Evolutionary conservation across 805 yeast genomes (phyloP), one percentile per base, ranked within the genome.

Genomic region (Komagataella phaffii): DNA sequence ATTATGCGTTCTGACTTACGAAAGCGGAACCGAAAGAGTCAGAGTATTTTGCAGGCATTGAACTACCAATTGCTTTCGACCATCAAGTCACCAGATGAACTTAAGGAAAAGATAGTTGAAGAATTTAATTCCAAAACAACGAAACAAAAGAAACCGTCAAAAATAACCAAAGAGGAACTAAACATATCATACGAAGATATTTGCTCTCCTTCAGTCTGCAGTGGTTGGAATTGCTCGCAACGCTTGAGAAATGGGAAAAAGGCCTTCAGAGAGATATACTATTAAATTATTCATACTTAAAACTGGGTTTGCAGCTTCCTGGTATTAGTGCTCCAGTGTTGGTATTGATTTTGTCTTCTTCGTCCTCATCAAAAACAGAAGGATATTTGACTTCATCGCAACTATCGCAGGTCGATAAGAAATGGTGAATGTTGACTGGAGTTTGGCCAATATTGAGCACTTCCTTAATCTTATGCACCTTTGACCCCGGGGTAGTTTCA

Each of bases 1-100:
- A 79, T 84, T n/a, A 75, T 75, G 17, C 73, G 75, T 57, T 59
- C 17, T 47, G 55, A 53, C 21, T 50, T 54, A 43, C 52, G 53
- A 53, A 61, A 52, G 53, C 54, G 19, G 45, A 50, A 45, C 54
- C 49, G 49, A n/a, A 52, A 53, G 46, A 58, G 57, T 46, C 59
- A 50, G 55, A 59, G 58, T 19, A 54, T 53, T 46, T 59, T 6
- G 59, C 60, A 17, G 44, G 53, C 53, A 54, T 43, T 58, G 56
- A 48, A 17, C 19, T 44, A 49, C 51, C 17, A 53, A 61, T 2
- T 66, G 61, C 12, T 30, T 8, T 30, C 40, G 14, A 14, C 14
- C 6, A 8, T 30, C 40, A 30, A 10, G 14, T 30, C 40, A 30
- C 40, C 40, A 8, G 40, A 30, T 30, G 40, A 30, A 14, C 40